Percentiles rank a stretch among this genome's conserved stretches.
Evolutionary conservation across 768 basidiomycete species (phyloP).

Genomic region (Sporobolomyces pararoseus): DNA sequence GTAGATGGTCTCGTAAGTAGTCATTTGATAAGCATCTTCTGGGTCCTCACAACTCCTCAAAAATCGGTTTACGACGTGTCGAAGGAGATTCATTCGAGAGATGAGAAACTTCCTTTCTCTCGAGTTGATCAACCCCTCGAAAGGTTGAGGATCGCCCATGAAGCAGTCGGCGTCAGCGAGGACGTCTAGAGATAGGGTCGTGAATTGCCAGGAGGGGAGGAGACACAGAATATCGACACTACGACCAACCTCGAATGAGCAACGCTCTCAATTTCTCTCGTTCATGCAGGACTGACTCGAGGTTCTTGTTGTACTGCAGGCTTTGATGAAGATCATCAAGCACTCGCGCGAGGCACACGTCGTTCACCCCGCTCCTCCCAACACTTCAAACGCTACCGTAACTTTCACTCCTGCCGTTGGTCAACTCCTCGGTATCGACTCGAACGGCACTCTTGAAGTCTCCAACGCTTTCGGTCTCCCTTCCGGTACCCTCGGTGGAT

Average conservation of each 20-base stretch:
- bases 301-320: constrained; percentile 15
- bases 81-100: background rate
- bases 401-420: constrained; percentile 43
- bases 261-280: no score
- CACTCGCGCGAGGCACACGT: constrained; percentile 42
- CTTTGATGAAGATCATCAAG: constrained; percentile 46
- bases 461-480: constrained; percentile 44
- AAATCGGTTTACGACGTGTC: no score
- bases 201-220: no score
- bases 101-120: no score
- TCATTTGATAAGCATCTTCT: no score
- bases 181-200: no score
- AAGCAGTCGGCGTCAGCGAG: no score
- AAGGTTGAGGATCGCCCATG: no score
- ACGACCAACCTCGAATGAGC: no score
- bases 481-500: constrained; percentile 30
- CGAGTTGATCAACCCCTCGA: no score
- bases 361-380: constrained; percentile 35
- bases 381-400: constrained; percentile 41
- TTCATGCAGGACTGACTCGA: background rate
- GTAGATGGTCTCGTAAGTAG: constrained; percentile 43
- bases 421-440: constrained; percentile 45
- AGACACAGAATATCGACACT: no score
- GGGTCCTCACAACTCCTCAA: no score
- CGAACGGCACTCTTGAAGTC: constrained; percentile 42